A percentile compares a stretch with the other conserved stretches of the same genome.
These are phyloP conservation scores for Pichia gijzeniarum DNA, from an alignment of 805 yeast genomes.

Conservation along the genomic window DNA sequence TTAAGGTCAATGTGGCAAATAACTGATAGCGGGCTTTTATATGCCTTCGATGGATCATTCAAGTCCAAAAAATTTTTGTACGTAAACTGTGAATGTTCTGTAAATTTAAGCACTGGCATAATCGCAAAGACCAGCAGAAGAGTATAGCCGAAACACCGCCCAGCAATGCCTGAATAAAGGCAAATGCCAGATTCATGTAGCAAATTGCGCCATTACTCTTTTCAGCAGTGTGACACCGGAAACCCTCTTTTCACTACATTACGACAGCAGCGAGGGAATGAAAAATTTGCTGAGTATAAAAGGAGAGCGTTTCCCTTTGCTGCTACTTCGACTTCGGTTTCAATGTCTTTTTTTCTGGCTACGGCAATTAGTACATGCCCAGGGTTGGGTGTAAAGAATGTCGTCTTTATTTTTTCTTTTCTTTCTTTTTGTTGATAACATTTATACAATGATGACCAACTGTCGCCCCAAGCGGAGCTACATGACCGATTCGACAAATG, in stretches of 20 bases:
- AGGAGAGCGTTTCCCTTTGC: not conserved
- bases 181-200: too few relatives aligned
- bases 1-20: conserved; percentile 86
- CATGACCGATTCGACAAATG: conserved; percentile 69
- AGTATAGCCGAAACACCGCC: too few relatives aligned
- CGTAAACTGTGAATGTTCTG: conserved; percentile 38
- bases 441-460: conserved; percentile 46
- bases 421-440: not conserved
- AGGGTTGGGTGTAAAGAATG: too few relatives aligned
- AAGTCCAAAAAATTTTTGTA: conserved; percentile 45
- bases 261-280: too few relatives aligned
- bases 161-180: too few relatives aligned
- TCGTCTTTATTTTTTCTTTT: not conserved
- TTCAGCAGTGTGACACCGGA: too few relatives aligned
- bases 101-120: conserved; percentile 5
- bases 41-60: conserved; percentile 41
- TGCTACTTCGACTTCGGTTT: not conserved
- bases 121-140: not conserved
- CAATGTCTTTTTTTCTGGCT: too few relatives aligned
- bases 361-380: too few relatives aligned
- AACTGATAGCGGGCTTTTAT: conserved; percentile 63
- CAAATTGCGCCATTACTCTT: too few relatives aligned
- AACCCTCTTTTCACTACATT: too few relatives aligned
- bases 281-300: not conserved
- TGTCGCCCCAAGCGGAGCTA: conserved; percentile 73